These are phyloP conservation scores for Pichia eremophila DNA, from an alignment of 805 yeast species.

Conservation along the genomic window DNA sequence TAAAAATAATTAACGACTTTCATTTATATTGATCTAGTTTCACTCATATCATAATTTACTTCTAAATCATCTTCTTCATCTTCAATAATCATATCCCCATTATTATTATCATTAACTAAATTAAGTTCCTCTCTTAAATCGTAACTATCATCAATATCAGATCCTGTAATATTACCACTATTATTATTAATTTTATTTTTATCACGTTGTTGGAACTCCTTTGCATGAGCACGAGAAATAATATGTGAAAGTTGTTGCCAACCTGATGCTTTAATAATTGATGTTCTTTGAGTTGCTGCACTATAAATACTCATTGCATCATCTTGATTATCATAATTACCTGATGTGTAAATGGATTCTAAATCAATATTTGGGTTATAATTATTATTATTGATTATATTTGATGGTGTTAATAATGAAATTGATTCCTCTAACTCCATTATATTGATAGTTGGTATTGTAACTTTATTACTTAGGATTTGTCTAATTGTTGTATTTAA, in stretches of 20 bases:
- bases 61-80: not conserved
- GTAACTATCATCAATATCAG: not conserved
- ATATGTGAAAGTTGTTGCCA: conserved; percentile 37
- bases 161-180: not conserved
- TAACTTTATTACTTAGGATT: not conserved
- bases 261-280: conserved; percentile 2
- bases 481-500: not conserved
- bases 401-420: not conserved
- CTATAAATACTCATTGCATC: conserved; percentile 24
- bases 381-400: not conserved
- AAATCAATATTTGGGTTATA: not conserved
- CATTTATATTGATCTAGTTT: not conserved
- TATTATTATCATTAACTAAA: not conserved
- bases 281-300: conserved; percentile 1
- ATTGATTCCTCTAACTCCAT: not conserved
- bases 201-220: conserved; percentile 61
- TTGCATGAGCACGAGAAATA: conserved; percentile 68
- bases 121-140: not conserved
- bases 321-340: not conserved
- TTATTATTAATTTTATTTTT: not conserved
- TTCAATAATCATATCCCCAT: not conserved
- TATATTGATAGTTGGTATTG: not conserved
- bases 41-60: not conserved
- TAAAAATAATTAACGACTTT: no score
- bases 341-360: not conserved